A percentile compares a stretch with the other conserved stretches of the same genome.
Evolutionary conservation across 768 basidiomycete genomes (phyloP).

Genomic region (Epithele typhae): DNA sequence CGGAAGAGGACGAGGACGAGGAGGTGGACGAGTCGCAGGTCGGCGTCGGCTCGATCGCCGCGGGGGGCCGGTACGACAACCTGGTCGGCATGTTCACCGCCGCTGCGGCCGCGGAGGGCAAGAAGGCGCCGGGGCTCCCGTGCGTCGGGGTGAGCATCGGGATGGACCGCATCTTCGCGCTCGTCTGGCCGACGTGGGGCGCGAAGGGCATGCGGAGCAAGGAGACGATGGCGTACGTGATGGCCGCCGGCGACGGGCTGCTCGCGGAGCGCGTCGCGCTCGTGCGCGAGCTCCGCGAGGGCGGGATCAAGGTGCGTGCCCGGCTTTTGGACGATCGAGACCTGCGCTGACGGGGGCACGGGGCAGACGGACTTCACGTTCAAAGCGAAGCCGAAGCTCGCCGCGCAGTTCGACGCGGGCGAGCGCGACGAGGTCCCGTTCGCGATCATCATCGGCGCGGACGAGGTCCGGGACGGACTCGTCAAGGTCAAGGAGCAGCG

Average conservation of each 20-base stretch:
- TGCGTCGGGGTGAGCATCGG: constrained; percentile 94
- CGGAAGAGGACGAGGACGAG: constrained; percentile 56
- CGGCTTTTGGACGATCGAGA: too few species aligned
- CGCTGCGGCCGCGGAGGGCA: constrained; percentile 71
- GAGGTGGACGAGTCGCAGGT: constrained; percentile 91
- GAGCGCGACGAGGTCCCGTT: constrained; percentile 93
- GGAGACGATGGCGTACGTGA: constrained; percentile 91
- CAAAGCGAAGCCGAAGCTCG: constrained; percentile 87
- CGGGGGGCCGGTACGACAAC: constrained; percentile 93
- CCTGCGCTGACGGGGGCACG: background rate
- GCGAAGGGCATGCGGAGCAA: constrained; percentile 79
- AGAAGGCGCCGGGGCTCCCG: constrained; percentile 64
- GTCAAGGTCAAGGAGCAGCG: constrained; percentile 91
- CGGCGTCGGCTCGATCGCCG: constrained; percentile 99
- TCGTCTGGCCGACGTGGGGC: constrained; percentile 85
- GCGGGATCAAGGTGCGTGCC: constrained; percentile 74
- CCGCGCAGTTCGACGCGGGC: constrained; percentile 82
- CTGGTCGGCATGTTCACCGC: constrained; percentile 91
- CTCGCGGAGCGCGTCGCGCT: constrained; percentile 80
- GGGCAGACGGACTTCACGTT: constrained; percentile 84
- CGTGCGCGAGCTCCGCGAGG: constrained; percentile 74
- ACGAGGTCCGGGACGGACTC: constrained; percentile 79
- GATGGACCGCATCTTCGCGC: constrained; percentile 87
- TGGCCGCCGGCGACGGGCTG: constrained; percentile 87
- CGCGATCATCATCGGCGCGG: constrained; percentile 85